Base-by-base conservation (phyloP, 176 grass and related monocot species). In the Calamus simplicifolius region DNA sequence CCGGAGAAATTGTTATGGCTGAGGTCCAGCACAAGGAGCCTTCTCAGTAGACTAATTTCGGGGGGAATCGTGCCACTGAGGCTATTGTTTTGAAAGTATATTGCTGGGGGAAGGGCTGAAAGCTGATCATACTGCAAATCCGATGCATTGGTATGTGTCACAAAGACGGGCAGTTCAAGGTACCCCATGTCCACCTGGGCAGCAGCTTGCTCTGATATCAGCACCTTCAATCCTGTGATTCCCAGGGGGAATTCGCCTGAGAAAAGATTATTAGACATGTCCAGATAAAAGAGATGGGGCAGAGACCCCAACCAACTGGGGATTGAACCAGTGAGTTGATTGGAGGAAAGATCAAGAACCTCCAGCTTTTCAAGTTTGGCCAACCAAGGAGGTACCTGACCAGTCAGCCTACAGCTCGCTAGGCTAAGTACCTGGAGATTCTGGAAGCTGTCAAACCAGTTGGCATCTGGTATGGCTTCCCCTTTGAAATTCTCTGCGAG, bases 91-190 rank as follows among this genome's bases (percentile, higher is more conserved):
- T 59, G 48, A 38, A 91, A 68, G 77, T 15, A 57, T 58, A 86
- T 23, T 68, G 18, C 43, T 18, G 28, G 74, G 26, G 82, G 87
- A 12, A 91, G 86, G 57, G 87, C 78, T 73, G 59, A 82, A 61
- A 91, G 29, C 57, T 67, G 30, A 15, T 83, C 73, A 69, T 90
- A 90, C 63, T 90, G 87, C 48, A 56, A 74, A 49, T 53, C 55
- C 0, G 35, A 43, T 13, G 35, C 10, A 43, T 43, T 43, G 35
- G 8, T 43, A 13, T 3, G 10, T 51, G 63, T 79, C 71, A 57
- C 57, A 65, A 70, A 90, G 57, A 92, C 60, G 18, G 88, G 80
- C 61, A 92, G 67, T 68, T 87, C 88, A 17, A 92, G 79, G 67
- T 67, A 74, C 19, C 78, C 76, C 1, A 69, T 49, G 56, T 83